Base-by-base conservation (phyloP, 129 eudicot species). In the Rutidosis leptorrhynchoides region DNA sequence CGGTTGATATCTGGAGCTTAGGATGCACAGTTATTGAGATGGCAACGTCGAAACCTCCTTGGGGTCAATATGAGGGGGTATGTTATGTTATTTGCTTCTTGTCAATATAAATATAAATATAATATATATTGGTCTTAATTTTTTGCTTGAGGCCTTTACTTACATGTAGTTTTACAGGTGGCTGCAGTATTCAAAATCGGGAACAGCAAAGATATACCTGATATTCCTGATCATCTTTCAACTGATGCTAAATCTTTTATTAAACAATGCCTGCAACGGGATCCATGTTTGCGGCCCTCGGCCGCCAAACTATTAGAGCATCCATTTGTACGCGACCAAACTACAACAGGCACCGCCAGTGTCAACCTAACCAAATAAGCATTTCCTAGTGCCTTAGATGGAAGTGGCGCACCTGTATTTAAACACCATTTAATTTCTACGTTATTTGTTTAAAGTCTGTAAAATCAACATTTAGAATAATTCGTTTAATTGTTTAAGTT, bases 21-120 rank as follows among this genome's bases (percentile, higher is more conserved):
- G 98, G 98, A 58, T 91, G 98, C 70, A 91, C 98, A 45, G 54
- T 91, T 81, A 82, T 91, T 67, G 98, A 91, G 78, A 91, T 91
- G 98, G 98, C 98, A 23, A 81, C 95, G 9, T 77, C 90, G 27
- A 91, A 91, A 74, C 98, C 98, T 45, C 98, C 98, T 33, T 91
- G 98, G 98, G 83, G 96, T 61, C 98, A 91, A 61, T 91, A 83
- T 64, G 96, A 87, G 58, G 98, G 98, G 95, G 98, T 91, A 70
- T 21, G 82, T 54, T 56, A 45, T 60, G 26, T n/a, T 17, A 5
- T 59, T 6, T 19, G 14, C 8, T 17, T 30, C 43, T 4, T 19
- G 62, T 58, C 63, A n/a, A n/a, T n/a, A n/a, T n/a, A n/a, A n/a
- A n/a, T n/a, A n/a, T n/a, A n/a, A n/a, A n/a, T n/a, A n/a, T n/a